Evolutionary conservation across 768 basidiomycete species (phyloP).

Genomic region (Pholiota microspora): DNA sequence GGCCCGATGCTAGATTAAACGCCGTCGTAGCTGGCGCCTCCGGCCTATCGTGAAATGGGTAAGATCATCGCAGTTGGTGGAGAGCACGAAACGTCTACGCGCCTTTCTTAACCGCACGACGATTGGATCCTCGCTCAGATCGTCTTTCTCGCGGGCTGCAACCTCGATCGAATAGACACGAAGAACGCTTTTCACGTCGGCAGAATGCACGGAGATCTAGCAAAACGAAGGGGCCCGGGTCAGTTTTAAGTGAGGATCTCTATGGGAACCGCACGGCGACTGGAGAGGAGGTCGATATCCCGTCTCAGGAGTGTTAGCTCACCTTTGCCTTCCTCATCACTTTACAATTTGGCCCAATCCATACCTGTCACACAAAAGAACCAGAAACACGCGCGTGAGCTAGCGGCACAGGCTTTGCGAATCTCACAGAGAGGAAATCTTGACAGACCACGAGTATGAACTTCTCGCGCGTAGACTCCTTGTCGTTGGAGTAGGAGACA

Average conservation of each 20-base stretch:
- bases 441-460: conserved; percentile 67
- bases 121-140: conserved; percentile 87
- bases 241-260: conserved; percentile 27
- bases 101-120: conserved; percentile 81
- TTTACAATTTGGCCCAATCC: conserved; percentile 83
- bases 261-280: conserved; percentile 25
- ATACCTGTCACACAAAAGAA: conserved; percentile 40
- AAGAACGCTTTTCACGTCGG: conserved; percentile 82
- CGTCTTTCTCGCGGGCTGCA: conserved; percentile 76
- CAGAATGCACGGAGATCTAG: conserved; percentile 89
- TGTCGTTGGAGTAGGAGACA: conserved; percentile 83
- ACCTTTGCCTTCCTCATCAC: conserved; percentile 94
- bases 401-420: conserved; percentile 15
- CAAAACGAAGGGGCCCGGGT: conserved; percentile 17
- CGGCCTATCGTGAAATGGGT: conserved; percentile 49
- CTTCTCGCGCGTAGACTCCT: conserved; percentile 86
- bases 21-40: conserved; percentile 88
- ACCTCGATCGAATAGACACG: conserved; percentile 86
- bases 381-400: conserved; percentile 14
- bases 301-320: conserved; percentile 28
- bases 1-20: conserved; percentile 37
- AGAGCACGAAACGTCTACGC: conserved; percentile 19
- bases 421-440: conserved; percentile 15
- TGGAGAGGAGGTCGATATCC: conserved; percentile 14
- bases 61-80: conserved; percentile 10